Evolutionary conservation across 148 eudicot genomes (phyloP).

Genomic region (Agrostemma githago): DNA sequence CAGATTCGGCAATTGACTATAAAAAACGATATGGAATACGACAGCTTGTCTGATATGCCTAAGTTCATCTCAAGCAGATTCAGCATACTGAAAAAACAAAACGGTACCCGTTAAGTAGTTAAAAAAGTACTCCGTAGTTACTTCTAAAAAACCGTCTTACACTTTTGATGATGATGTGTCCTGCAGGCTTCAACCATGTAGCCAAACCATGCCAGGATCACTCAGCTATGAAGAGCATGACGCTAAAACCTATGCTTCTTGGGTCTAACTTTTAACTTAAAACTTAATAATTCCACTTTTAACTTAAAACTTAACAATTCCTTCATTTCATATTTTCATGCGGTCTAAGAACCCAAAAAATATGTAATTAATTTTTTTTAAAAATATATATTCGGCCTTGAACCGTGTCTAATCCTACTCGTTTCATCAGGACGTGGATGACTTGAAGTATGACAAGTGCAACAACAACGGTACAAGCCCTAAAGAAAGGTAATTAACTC

Average conservation of each 20-base stretch:
- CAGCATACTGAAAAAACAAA: slow-evolving; percentile 62
- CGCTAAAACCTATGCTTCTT: slow-evolving; percentile 67
- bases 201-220: slow-evolving; percentile 76
- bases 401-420: background rate
- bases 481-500: slow-evolving; percentile 60
- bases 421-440: slow-evolving; percentile 67
- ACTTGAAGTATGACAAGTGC: slow-evolving; percentile 90
- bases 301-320: too few species aligned
- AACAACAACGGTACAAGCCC: slow-evolving; percentile 34
- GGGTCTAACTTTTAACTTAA: slow-evolving; percentile 40
- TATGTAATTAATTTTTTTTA: too few species aligned
- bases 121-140: background rate
- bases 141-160: too few species aligned
- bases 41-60: too few species aligned
- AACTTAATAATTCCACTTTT: too few species aligned
- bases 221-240: slow-evolving; percentile 78
- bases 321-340: too few species aligned
- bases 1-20: too few species aligned
- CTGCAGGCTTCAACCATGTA: slow-evolving; percentile 54
- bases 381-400: slow-evolving; percentile 25
- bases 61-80: too few species aligned
- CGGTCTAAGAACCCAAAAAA: too few species aligned
- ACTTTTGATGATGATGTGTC: too few species aligned
- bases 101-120: background rate
- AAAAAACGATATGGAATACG: too few species aligned